Base-by-base conservation (phyloP, 495 filamentous ascomycete genomes). In the Neurospora sp. region DNA sequence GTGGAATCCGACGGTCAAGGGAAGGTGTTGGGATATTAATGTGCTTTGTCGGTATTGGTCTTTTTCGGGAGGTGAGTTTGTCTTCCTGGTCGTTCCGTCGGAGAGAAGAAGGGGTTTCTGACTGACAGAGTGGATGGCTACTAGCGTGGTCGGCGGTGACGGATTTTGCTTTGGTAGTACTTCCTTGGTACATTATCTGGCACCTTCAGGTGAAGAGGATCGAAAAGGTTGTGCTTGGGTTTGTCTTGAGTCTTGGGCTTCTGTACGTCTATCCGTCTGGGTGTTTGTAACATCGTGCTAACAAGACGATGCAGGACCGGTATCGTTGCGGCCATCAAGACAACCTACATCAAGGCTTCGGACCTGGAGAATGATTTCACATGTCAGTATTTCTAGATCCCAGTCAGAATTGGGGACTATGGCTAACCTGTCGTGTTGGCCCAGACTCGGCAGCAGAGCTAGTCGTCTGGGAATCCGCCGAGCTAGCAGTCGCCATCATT, bases 181-280 rank as follows among this genome's bases (percentile, higher is more conserved):
- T 80, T 20, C 78, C 79, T 1, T 82, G 80, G 79, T 70, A 40
- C 31, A 77, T 79, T 4, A 70, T 82, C 0, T 78, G 74, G 77
- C 73, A 74, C 1, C 73, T 78, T 9, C 47, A 78, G 20, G 75
- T 78, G 72, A 72, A 45, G 59, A 75, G 10, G 20, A 22, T 71
- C 1, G 78, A 80, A 59, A 81, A 78, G 40, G 72, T 78, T 39
- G 73, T 72, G 3, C 70, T 80, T 12, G 75, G 70, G 5, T 12
- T 77, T 18, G 77, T 61, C 3, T 70, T 81, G 76, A 82, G 79
- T 31, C 69, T 80, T 14, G 80, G 80, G 1, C 42, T 76, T 14
- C 41, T 77, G 80, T 80, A 71, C 0, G n/a, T 22, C 39, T 44
- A 4, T 38, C 68, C 31, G 9, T 3, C 38, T 35, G 31, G 31